phyloP scores from a whole-genome alignment of 371 early-diverging fungal species.

The Mortierella sp. region DNA sequence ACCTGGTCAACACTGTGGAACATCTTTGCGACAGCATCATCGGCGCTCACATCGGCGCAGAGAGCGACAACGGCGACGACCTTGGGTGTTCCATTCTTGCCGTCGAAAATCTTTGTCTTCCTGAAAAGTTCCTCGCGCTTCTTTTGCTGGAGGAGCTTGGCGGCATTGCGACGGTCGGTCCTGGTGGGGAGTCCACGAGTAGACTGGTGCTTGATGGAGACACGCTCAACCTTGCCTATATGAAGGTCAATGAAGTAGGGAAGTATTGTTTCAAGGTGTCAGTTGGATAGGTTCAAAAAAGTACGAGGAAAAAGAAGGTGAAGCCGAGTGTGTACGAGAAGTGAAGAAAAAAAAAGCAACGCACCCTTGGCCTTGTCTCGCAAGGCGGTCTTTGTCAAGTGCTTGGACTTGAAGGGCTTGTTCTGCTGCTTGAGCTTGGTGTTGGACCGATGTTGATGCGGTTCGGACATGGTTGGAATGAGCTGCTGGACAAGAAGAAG shows the following conservation, averaged over 20 bases:
- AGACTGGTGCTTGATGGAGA: conserved; percentile 66
- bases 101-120: conserved; percentile 84
- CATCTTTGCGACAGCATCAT: conserved; percentile 66
- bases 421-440: conserved; percentile 89
- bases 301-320: not conserved
- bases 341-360: not conserved
- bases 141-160: conserved; percentile 84
- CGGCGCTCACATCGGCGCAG: conserved; percentile 81
- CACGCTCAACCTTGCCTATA: conserved; percentile 79
- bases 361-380: conserved; percentile 86
- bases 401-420: conserved; percentile 95
- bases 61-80: conserved; percentile 88
- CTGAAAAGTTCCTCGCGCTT: conserved; percentile 81
- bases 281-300: not conserved
- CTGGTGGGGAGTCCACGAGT: conserved; percentile 64
- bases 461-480: conserved; percentile 44
- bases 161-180: conserved; percentile 88
- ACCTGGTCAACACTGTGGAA: conserved; percentile 68
- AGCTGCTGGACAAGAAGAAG: conserved; percentile 7
- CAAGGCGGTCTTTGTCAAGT: conserved; percentile 84
- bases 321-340: not conserved
- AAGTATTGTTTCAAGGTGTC: not conserved
- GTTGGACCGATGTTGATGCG: conserved; percentile 60
- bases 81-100: conserved; percentile 88
- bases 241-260: not conserved